Percentiles rank a stretch among this genome's conserved stretches.
Evolutionary conservation across 176 grass and related monocot genomes (phyloP).

Genomic region (Luzula sylvatica): DNA sequence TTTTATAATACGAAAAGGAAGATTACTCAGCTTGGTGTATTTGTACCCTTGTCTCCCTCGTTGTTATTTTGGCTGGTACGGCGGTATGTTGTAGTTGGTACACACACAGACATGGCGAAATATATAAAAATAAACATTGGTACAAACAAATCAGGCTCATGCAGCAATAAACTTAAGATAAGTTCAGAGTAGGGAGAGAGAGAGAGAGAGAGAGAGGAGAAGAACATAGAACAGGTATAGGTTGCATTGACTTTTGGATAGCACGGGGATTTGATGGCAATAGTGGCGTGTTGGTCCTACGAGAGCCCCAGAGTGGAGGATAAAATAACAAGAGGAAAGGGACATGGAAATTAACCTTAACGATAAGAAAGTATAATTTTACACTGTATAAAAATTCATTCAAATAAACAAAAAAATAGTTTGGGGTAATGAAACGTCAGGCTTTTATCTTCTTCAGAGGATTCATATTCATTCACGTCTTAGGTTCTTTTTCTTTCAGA

Average conservation of each 20-base stretch:
- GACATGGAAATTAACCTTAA: background rate
- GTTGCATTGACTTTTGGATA: conserved; percentile 11
- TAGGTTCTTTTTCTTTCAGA: too few species aligned
- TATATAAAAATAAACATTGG: background rate
- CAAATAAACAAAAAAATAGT: too few species aligned
- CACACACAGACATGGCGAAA: conserved; percentile 10
- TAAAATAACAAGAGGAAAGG: background rate
- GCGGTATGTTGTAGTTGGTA: background rate
- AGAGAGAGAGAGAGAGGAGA: background rate
- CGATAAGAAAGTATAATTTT: conserved; percentile 5
- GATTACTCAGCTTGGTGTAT: too few species aligned
- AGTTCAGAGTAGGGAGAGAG: background rate
- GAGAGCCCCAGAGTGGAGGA: conserved; percentile 6
- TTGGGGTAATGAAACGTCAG: too few species aligned
- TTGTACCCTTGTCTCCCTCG: too few species aligned
- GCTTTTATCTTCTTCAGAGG: too few species aligned
- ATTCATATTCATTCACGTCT: too few species aligned
- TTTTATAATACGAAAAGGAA: too few species aligned
- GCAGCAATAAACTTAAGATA: conserved; percentile 7
- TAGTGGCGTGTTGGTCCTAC: conserved; percentile 5
- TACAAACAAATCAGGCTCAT: background rate
- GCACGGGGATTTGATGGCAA: conserved; percentile 15
- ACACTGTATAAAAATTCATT: too few species aligned
- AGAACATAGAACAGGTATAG: conserved; percentile 8
- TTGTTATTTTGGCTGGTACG: background rate